Conservation (phyloP, 768 basidiomycete species). For the Gymnopilus dilepis region DNA sequence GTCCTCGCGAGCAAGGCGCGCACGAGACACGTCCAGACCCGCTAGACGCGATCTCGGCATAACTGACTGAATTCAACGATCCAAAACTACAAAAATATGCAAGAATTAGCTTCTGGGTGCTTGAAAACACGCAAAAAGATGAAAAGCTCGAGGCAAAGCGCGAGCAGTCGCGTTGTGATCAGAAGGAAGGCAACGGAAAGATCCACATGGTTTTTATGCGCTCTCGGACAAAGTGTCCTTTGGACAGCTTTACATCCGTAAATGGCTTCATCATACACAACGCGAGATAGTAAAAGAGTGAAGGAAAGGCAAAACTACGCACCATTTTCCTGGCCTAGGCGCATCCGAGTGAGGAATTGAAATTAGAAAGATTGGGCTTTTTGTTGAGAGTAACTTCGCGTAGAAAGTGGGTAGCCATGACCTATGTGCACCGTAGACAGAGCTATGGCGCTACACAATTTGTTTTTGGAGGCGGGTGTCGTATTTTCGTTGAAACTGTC, state of each 20-base stretch:
- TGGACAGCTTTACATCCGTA: slow-evolving; percentile 33
- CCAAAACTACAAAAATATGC: not conserved
- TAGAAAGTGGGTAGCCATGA: too few species aligned
- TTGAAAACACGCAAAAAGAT: slow-evolving; percentile 5
- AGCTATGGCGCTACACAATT: too few species aligned
- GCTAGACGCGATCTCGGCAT: not conserved
- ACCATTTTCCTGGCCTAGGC: slow-evolving; percentile 3
- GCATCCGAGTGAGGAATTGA: too few species aligned
- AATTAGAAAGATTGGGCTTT: too few species aligned
- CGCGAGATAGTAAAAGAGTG: slow-evolving; percentile 1
- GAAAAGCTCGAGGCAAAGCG: not conserved
- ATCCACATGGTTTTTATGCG: slow-evolving; percentile 56
- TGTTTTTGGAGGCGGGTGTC: not conserved
- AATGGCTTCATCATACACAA: slow-evolving; percentile 30
- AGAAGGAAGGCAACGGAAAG: slow-evolving; percentile 71
- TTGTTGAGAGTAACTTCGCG: too few species aligned
- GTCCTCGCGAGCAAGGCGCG: not conserved
- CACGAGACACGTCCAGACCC: not conserved
- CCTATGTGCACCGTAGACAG: too few species aligned
- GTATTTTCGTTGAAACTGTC: not conserved
- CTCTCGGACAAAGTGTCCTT: slow-evolving; percentile 34
- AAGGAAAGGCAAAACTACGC: not conserved
- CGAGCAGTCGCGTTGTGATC: slow-evolving; percentile 30
- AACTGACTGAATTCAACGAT: not conserved
- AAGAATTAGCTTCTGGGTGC: not conserved